Conservation (phyloP, 371 early-diverging fungal genomes). For the Syncephalis fuscata region DNA sequence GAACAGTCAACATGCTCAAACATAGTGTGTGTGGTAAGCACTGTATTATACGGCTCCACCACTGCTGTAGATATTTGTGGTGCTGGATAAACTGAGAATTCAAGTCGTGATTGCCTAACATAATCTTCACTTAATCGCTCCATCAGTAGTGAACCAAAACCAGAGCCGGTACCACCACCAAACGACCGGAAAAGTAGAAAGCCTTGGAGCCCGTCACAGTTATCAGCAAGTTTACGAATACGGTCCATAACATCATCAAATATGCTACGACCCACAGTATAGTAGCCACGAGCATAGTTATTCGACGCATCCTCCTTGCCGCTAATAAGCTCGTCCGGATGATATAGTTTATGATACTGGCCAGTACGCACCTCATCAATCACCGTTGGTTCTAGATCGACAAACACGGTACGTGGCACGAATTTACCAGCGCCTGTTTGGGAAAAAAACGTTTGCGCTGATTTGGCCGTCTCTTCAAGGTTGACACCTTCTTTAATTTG, state of each 20-base stretch:
- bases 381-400: slow-evolving; percentile 84
- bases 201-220: slow-evolving; percentile 95
- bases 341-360: slow-evolving; percentile 90
- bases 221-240: slow-evolving; percentile 94
- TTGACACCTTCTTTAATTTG: slow-evolving; percentile 41
- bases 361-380: slow-evolving; percentile 81
- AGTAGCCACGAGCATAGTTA: slow-evolving; percentile 99
- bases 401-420: slow-evolving; percentile 96
- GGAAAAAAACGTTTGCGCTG: slow-evolving; percentile 88
- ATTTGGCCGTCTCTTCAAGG: slow-evolving; percentile 26
- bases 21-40: slow-evolving; percentile 97
- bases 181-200: slow-evolving; percentile 97
- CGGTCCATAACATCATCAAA: slow-evolving; percentile 93
- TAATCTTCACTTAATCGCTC: slow-evolving; percentile 95
- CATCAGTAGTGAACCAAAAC: slow-evolving; percentile 96
- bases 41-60: slow-evolving; percentile 98
- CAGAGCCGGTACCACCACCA: slow-evolving; percentile 98
- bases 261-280: slow-evolving; percentile 97
- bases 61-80: slow-evolving; percentile 97
- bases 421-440: slow-evolving; percentile 96
- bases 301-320: slow-evolving; percentile 99
- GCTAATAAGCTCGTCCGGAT: slow-evolving; percentile 96
- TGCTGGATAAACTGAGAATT: slow-evolving; percentile 98
- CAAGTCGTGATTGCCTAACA: slow-evolving; percentile 97
- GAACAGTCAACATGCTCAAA: slow-evolving; percentile 98